phyloP scores from a whole-genome alignment of 257 asterid genomes.

The Buddleja alternifolia region DNA sequence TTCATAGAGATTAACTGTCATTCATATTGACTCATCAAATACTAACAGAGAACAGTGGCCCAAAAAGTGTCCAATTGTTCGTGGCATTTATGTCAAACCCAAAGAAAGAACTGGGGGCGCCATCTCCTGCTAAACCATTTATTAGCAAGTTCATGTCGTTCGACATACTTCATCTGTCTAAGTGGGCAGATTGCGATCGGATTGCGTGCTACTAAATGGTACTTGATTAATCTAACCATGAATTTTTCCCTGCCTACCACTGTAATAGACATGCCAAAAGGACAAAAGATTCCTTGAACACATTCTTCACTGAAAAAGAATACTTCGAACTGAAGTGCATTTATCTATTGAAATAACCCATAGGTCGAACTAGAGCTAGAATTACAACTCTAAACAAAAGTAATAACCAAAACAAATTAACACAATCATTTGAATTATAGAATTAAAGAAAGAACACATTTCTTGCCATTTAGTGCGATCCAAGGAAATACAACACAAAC shows the following conservation, averaged over 20 bases:
- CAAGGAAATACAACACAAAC: constrained; percentile 38
- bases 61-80: background rate
- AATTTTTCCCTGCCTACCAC: background rate
- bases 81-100: background rate
- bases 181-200: background rate
- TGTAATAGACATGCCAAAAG: background rate
- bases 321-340: background rate
- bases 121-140: background rate
- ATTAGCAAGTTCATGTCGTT: background rate
- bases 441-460: constrained; percentile 15
- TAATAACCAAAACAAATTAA: background rate
- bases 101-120: background rate
- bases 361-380: constrained; percentile 2
- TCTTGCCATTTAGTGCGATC: constrained; percentile 13
- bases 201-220: background rate
- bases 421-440: constrained; percentile 1
- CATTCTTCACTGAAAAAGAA: background rate
- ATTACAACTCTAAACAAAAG: background rate
- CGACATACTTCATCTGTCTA: background rate
- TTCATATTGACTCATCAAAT: background rate
- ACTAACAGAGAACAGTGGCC: background rate
- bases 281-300: background rate
- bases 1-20: too few species aligned
- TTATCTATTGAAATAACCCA: background rate
- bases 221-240: background rate